These are phyloP conservation scores for Malassezia arunalokei DNA, from an alignment of 1,284 basidiomycete species.

Conservation along the genomic window DNA sequence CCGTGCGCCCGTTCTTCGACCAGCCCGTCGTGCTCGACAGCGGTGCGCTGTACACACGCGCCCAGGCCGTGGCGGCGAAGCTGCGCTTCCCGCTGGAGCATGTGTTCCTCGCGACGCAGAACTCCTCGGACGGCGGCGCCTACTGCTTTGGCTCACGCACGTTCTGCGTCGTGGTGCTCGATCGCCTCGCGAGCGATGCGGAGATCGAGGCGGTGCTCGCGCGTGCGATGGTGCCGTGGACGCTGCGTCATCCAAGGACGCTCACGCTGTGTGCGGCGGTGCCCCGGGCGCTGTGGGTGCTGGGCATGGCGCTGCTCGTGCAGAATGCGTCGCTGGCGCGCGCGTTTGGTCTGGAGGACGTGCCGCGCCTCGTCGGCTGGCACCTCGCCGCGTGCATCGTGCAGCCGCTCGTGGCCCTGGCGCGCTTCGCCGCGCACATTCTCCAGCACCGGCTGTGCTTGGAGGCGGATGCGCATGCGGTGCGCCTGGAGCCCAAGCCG, in stretches of 20 bases:
- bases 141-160: background rate
- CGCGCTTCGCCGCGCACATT: constrained; percentile 34
- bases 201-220: background rate
- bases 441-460: constrained; percentile 36
- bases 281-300: constrained; percentile 73
- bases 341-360: constrained; percentile 63
- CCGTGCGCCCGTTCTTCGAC: background rate
- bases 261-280: constrained; percentile 50
- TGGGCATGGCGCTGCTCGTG: constrained; percentile 80
- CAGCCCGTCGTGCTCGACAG: background rate
- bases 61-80: background rate
- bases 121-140: background rate
- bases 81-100: background rate
- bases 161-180: background rate
- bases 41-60: background rate
- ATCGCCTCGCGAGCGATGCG: background rate
- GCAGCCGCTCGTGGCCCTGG: constrained; percentile 30
- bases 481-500: no score
- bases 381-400: constrained; percentile 40
- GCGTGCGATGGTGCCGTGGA: background rate
- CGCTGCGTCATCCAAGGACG: background rate
- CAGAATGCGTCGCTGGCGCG: constrained; percentile 62
- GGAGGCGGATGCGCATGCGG: constrained; percentile 23
- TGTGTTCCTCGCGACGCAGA: background rate
- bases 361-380: constrained; percentile 38